Percentiles rank a stretch among this genome's conserved stretches.
These are phyloP conservation scores for Aureobasidium sp. DNA, from an alignment of 2,329 filamentous ascomycete species.

Conservation along the genomic window DNA sequence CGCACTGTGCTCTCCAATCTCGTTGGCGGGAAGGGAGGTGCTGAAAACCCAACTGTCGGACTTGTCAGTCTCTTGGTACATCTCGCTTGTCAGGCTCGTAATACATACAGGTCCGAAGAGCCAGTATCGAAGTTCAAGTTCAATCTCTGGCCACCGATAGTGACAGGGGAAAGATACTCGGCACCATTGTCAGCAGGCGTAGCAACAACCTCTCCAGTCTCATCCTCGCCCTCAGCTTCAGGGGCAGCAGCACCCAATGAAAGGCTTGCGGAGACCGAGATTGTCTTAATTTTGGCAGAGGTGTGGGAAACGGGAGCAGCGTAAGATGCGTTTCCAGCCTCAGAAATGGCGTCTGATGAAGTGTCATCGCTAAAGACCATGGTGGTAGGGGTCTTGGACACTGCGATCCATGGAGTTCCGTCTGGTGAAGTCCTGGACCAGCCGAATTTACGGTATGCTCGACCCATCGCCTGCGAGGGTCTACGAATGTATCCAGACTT, in stretches of 20 bases:
- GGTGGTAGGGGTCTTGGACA: not conserved
- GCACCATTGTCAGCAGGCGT: constrained; percentile 59
- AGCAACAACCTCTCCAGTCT: constrained; percentile 53
- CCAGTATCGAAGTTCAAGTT: constrained; percentile 71
- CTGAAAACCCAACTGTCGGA: constrained; percentile 60
- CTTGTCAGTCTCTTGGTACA: not conserved
- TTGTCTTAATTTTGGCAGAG: not conserved
- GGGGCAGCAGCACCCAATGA: constrained; percentile 6
- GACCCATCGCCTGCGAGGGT: constrained; percentile 56
- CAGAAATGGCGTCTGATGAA: constrained; percentile 3
- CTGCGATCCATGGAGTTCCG: not conserved
- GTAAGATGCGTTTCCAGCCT: not conserved
- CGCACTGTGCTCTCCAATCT: constrained; percentile 47
- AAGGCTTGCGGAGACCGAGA: not conserved
- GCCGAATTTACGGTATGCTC: constrained; percentile 62
- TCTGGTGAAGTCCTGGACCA: constrained; percentile 16
- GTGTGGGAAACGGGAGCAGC: not conserved
- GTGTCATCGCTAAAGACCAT: not conserved
- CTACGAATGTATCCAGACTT: constrained; percentile 51
- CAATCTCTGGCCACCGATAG: constrained; percentile 61
- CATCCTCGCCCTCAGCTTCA: constrained; percentile 17
- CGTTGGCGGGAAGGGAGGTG: constrained; percentile 44
- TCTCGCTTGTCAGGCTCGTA: not conserved
- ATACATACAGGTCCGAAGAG: constrained; percentile 58
- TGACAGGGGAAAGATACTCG: constrained; percentile 63